Evolutionary conservation across 2,329 filamentous ascomycete genomes (phyloP).

Genomic region (Trichophyton mentagrophytes): DNA sequence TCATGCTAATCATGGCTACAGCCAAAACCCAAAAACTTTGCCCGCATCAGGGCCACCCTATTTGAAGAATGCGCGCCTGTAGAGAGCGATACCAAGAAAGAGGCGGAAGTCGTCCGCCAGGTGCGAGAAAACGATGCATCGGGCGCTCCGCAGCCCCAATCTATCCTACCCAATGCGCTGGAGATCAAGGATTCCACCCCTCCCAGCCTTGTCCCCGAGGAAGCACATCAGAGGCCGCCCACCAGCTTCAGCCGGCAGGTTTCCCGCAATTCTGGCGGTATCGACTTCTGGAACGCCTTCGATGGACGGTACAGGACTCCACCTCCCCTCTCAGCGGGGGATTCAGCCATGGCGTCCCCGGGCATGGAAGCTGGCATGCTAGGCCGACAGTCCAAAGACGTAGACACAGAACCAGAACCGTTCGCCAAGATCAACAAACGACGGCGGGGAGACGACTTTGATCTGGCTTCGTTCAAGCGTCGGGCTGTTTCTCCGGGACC

Average conservation of each 20-base stretch:
- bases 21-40: constrained; percentile 95
- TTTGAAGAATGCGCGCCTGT: constrained; percentile 77
- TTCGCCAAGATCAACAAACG: constrained; percentile 37
- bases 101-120: constrained; percentile 91
- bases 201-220: constrained; percentile 12
- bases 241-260: constrained; percentile 66
- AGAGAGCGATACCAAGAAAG: constrained; percentile 76
- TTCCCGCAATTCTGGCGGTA: constrained; percentile 57
- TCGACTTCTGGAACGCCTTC: constrained; percentile 68
- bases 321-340: constrained; percentile 38
- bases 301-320: constrained; percentile 56
- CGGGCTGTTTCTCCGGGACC: constrained; percentile 84
- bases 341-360: constrained; percentile 17
- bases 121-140: constrained; percentile 79
- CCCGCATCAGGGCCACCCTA: constrained; percentile 77
- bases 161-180: constrained; percentile 19
- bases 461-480: constrained; percentile 76
- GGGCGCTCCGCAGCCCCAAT: constrained; percentile 33
- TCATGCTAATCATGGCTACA: constrained; percentile 28
- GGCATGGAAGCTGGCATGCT: neutral
- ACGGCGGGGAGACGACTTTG: constrained; percentile 79
- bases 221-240: constrained; percentile 21
- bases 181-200: constrained; percentile 8
- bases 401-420: neutral
- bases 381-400: constrained; percentile 18